Percentiles rank a stretch among this genome's conserved stretches.
Conservation (phyloP, 768 basidiomycete genomes). For the Termitomyces sp. region DNA sequence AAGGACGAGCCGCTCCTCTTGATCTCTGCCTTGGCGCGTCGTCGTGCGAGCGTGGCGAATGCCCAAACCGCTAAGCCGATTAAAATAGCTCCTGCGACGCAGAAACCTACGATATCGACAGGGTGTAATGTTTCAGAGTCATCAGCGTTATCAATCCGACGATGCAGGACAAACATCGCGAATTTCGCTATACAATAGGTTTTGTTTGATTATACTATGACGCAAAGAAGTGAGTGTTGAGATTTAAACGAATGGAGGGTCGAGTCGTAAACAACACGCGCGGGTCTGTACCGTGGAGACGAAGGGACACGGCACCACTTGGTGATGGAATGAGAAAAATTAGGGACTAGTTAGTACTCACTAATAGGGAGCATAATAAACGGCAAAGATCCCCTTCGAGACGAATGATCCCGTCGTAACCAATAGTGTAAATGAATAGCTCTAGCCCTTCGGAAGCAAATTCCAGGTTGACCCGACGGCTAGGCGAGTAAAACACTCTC, state of each 20-base stretch:
- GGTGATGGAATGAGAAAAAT: neutral
- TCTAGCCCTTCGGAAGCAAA: neutral
- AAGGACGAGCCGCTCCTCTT: slow-evolving; percentile 39
- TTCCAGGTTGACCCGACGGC: neutral
- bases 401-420: slow-evolving; percentile 1
- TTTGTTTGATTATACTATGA: neutral
- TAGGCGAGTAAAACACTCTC: neutral
- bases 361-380: neutral
- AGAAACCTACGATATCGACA: slow-evolving; percentile 47
- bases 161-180: slow-evolving; percentile 16
- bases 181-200: neutral
- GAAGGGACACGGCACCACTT: neutral
- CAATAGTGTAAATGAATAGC: neutral
- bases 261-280: neutral
- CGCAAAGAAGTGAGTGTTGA: neutral
- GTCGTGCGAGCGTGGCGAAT: slow-evolving; percentile 33
- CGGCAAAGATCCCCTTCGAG: neutral
- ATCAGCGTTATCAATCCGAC: slow-evolving; percentile 11
- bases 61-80: slow-evolving; percentile 39
- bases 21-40: slow-evolving; percentile 30
- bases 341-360: neutral
- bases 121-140: slow-evolving; percentile 16
- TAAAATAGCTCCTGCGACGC: slow-evolving; percentile 36
- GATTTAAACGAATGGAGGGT: slow-evolving; percentile 6
- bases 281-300: neutral